Conservation (phyloP, 2,329 filamentous ascomycete genomes). For the Alternaria triticimaculans region DNA sequence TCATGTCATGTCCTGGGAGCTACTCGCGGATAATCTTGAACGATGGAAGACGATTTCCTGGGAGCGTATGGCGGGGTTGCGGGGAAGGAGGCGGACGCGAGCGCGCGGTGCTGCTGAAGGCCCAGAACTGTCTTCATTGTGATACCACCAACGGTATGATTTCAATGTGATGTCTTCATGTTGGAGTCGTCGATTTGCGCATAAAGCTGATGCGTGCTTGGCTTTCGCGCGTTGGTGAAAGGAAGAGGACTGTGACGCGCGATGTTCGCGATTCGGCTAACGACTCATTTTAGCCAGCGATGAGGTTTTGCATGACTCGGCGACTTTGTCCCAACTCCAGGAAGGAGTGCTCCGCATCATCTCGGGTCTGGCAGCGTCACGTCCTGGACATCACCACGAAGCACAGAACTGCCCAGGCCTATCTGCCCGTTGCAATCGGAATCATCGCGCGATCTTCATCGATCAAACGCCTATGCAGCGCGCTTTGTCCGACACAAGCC, state of each 20-base stretch:
- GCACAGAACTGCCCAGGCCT: too few species aligned
- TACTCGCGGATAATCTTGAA: neutral
- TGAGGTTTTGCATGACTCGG: neutral
- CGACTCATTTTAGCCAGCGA: neutral
- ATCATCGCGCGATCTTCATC: too few species aligned
- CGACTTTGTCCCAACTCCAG: neutral
- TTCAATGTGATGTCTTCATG: too few species aligned
- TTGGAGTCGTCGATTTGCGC: neutral
- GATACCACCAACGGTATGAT: too few species aligned
- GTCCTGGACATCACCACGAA: too few species aligned
- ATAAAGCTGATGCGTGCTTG: neutral
- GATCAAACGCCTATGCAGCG: too few species aligned
- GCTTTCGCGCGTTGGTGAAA: neutral
- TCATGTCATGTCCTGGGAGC: slow-evolving; percentile 10
- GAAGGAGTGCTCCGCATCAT: neutral
- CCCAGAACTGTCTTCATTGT: neutral
- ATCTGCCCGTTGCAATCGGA: too few species aligned
- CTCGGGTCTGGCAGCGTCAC: neutral
- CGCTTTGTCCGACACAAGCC: too few species aligned
- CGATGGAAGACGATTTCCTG: slow-evolving; percentile 2
- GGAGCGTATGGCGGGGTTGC: neutral
- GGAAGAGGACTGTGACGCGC: neutral
- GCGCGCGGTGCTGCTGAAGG: neutral
- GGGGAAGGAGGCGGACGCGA: neutral
- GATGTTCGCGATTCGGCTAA: neutral